phyloP scores from a whole-genome alignment of 345 rosid genomes.

The Luvunga scandens region DNA sequence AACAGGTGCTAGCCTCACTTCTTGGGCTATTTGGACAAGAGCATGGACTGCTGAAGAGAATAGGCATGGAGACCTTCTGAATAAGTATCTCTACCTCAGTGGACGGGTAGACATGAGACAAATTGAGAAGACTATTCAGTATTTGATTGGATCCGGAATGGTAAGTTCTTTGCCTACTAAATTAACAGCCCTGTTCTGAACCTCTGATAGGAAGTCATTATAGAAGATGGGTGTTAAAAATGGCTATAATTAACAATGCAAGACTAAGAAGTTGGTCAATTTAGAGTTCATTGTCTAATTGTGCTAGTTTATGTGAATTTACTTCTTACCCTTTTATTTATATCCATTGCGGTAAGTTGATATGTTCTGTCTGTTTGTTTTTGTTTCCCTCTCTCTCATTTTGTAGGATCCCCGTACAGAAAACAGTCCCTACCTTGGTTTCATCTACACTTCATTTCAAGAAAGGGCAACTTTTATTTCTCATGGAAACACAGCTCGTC shows the following conservation, averaged over 20 bases:
- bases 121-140: slow-evolving; percentile 71
- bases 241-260: not conserved
- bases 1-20: slow-evolving; percentile 62
- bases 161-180: slow-evolving; percentile 35
- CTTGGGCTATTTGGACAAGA: slow-evolving; percentile 76
- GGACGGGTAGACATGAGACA: slow-evolving; percentile 75
- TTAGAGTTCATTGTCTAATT: not conserved
- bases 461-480: slow-evolving; percentile 96
- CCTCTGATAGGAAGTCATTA: not conserved
- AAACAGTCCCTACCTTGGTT: slow-evolving; percentile 86
- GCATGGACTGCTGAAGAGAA: slow-evolving; percentile 84
- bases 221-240: not conserved
- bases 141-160: slow-evolving; percentile 74
- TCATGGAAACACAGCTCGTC: slow-evolving; percentile 94
- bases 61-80: slow-evolving; percentile 73
- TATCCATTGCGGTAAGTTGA: not conserved
- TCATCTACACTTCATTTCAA: slow-evolving; percentile 93
- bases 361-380: not conserved
- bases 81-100: slow-evolving; percentile 63
- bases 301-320: not conserved
- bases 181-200: not conserved
- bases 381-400: not conserved
- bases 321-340: not conserved
- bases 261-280: not conserved
- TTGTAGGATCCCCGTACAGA: slow-evolving; percentile 76